A percentile compares a stretch with the other conserved stretches of the same genome.
These are phyloP conservation scores for Phytophthora litchii DNA, from an alignment of 352 stramenopile genomes.

Conservation along the genomic window DNA sequence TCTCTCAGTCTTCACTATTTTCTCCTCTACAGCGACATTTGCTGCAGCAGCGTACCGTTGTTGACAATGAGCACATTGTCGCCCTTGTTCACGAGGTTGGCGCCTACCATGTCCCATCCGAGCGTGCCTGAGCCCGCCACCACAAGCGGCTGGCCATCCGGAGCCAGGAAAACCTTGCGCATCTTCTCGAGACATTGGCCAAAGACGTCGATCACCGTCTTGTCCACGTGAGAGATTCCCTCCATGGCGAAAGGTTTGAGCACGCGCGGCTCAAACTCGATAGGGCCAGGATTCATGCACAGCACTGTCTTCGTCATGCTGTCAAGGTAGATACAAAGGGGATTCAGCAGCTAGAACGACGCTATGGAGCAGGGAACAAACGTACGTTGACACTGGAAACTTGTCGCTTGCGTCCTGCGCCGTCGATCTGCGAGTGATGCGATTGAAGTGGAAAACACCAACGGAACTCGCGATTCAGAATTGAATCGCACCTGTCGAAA, in stretches of 20 bases:
- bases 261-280: slow-evolving; percentile 82
- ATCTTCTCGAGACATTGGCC: slow-evolving; percentile 82
- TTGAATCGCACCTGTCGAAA: slow-evolving; percentile 28
- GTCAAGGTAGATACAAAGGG: neutral
- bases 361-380: neutral
- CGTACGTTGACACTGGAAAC: slow-evolving; percentile 9
- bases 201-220: slow-evolving; percentile 78
- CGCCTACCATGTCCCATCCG: slow-evolving; percentile 85
- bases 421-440: slow-evolving; percentile 26
- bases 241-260: slow-evolving; percentile 72
- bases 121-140: slow-evolving; percentile 73
- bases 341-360: neutral
- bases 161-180: slow-evolving; percentile 76
- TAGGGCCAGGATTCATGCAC: slow-evolving; percentile 85
- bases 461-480: slow-evolving; percentile 19
- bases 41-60: slow-evolving; percentile 41
- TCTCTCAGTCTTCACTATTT: neutral
- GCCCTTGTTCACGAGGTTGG: slow-evolving; percentile 67
- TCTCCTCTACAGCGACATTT: neutral
- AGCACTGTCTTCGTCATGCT: slow-evolving; percentile 77
- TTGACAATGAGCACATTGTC: slow-evolving; percentile 78
- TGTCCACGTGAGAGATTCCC: slow-evolving; percentile 83
- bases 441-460: slow-evolving; percentile 7
- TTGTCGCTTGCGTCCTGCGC: slow-evolving; percentile 19
- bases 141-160: slow-evolving; percentile 72